Evolutionary conservation across 768 basidiomycete genomes (phyloP).

Genomic region (Mycena polygramma): DNA sequence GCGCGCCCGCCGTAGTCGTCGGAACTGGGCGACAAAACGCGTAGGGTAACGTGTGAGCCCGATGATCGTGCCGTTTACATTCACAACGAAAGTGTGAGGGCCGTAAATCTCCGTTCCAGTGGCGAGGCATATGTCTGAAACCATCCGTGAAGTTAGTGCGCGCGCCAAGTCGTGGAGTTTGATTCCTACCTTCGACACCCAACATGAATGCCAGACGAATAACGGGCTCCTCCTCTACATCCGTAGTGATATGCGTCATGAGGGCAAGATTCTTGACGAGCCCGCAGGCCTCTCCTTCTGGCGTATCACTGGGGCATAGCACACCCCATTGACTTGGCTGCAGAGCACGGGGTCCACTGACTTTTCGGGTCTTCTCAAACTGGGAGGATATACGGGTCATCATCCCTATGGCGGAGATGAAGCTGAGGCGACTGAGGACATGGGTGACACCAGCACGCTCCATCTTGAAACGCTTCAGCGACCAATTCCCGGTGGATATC

Average conservation of each 20-base stretch:
- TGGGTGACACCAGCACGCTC: constrained; percentile 99
- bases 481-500: constrained; percentile 99
- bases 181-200: constrained; percentile 89
- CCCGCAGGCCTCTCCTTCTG: constrained; percentile 99
- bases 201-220: constrained; percentile 91
- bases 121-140: constrained; percentile 85
- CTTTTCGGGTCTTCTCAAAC: constrained; percentile 99
- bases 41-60: constrained; percentile 90
- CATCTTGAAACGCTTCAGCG: constrained; percentile 99
- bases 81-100: constrained; percentile 93
- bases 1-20: constrained; percentile 91
- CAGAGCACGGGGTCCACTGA: constrained; percentile 95
- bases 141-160: constrained; percentile 30
- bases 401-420: constrained; percentile 98
- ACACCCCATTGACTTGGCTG: constrained; percentile 99
- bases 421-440: constrained; percentile 93
- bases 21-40: constrained; percentile 91
- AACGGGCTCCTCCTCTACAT: constrained; percentile 96
- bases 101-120: constrained; percentile 98
- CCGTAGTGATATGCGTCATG: constrained; percentile 99
- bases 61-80: constrained; percentile 96
- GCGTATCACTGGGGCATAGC: constrained; percentile 97
- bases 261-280: constrained; percentile 98
- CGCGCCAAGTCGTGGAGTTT: not conserved
- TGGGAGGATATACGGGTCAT: constrained; percentile 99